Evolutionary conservation across 2,329 filamentous ascomycete species (phyloP).

Genomic region (Epichloe festucae): DNA sequence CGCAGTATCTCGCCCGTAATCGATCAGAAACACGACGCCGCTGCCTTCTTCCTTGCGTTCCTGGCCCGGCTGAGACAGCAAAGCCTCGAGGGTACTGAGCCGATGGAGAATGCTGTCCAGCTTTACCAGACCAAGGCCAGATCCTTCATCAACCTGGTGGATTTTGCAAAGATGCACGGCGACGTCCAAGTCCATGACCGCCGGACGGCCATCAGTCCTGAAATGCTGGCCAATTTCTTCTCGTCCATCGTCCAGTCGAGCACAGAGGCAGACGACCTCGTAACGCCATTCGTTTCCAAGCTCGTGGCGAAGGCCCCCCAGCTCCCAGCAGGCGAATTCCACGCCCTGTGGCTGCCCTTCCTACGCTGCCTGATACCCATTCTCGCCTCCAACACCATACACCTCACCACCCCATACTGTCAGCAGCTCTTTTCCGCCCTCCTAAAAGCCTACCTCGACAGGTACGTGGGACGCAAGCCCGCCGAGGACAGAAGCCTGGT

Average conservation of each 20-base stretch:
- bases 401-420: conserved; percentile 9
- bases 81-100: neutral
- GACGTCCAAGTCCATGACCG: neutral
- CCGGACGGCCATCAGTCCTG: neutral
- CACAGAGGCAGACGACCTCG: conserved; percentile 9
- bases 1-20: conserved; percentile 6
- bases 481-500: neutral
- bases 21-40: neutral
- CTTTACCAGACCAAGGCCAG: conserved; percentile 4
- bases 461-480: conserved; percentile 12
- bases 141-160: conserved; percentile 1
- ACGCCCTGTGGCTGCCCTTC: conserved; percentile 18
- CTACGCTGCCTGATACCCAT: conserved; percentile 10
- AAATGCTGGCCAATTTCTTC: conserved; percentile 7
- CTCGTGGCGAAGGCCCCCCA: conserved; percentile 6
- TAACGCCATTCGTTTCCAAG: conserved; percentile 9
- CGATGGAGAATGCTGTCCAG: neutral
- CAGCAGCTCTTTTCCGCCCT: conserved; percentile 13
- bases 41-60: conserved; percentile 6
- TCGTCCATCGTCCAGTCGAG: conserved; percentile 4
- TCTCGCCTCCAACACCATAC: conserved; percentile 5
- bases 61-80: conserved; percentile 3
- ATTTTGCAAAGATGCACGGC: conserved; percentile 4
- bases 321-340: conserved; percentile 10
- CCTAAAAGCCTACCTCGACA: conserved; percentile 11